phyloP scores from a whole-genome alignment of 2,329 filamentous ascomycete species.

The Botrytis hyacinthi region DNA sequence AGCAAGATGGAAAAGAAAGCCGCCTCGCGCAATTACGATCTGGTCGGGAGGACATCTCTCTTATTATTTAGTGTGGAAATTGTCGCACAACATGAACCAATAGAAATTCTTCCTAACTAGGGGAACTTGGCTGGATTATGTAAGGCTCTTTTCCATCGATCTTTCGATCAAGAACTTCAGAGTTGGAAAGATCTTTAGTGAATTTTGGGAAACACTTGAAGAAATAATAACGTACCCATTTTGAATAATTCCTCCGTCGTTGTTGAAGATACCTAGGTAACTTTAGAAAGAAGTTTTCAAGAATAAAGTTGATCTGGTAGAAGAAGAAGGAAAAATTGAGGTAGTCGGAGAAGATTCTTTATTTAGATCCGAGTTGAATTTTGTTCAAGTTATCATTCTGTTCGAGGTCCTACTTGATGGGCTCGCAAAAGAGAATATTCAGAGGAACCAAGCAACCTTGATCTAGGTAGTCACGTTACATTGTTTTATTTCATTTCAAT shows the following conservation, averaged over 20 bases:
- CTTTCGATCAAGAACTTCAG: not conserved
- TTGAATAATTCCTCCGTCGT: not conserved
- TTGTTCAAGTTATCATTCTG: not conserved
- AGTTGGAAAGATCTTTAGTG: not conserved
- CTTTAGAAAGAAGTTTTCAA: not conserved
- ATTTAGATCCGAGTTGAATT: not conserved
- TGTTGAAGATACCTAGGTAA: too few relatives aligned
- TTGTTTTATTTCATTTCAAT: too few relatives aligned
- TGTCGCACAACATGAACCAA: not conserved
- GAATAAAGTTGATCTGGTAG: not conserved
- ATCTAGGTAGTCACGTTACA: not conserved
- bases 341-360: not conserved
- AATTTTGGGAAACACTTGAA: not conserved
- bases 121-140: not conserved
- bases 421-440: not conserved
- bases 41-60: slow-evolving; percentile 3
- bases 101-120: not conserved
- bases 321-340: not conserved
- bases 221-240: not conserved
- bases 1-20: slow-evolving; percentile 14
- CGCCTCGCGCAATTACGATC: slow-evolving; percentile 1
- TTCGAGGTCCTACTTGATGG: not conserved
- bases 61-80: slow-evolving; percentile 15
- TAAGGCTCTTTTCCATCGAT: not conserved
- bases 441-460: not conserved